Evolutionary conservation across 2,329 filamentous ascomycete species (phyloP).

Genomic region (Phialophora expanda): DNA sequence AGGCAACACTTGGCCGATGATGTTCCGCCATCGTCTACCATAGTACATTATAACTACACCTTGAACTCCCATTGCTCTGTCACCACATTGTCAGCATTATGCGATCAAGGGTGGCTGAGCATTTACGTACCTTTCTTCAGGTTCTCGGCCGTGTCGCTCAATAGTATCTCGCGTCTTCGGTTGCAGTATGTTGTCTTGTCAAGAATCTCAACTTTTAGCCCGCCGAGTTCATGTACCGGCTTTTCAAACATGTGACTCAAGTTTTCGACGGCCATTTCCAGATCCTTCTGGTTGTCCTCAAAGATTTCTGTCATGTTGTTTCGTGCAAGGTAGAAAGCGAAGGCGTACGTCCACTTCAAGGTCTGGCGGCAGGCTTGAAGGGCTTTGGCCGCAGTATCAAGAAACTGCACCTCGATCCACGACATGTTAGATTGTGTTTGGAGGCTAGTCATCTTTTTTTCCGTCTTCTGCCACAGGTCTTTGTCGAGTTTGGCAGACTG

Average conservation of each 20-base stretch:
- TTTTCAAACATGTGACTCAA: slow-evolving; percentile 99
- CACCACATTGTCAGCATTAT: slow-evolving; percentile 8
- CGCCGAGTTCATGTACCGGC: slow-evolving; percentile 81
- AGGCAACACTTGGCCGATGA: background rate
- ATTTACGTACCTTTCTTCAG: slow-evolving; percentile 76
- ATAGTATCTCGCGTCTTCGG: slow-evolving; percentile 83
- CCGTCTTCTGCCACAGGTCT: slow-evolving; percentile 93
- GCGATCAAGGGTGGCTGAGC: background rate
- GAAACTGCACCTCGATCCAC: slow-evolving; percentile 98
- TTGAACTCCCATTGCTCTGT: slow-evolving; percentile 55
- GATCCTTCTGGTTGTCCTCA: slow-evolving; percentile 96
- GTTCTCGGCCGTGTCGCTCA: slow-evolving; percentile 92
- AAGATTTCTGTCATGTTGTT: slow-evolving; percentile 98
- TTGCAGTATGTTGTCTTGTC: slow-evolving; percentile 98
- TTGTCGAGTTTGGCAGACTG: slow-evolving; percentile 96
- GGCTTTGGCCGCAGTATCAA: slow-evolving; percentile 89
- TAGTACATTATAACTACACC: slow-evolving; percentile 46
- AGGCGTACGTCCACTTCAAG: slow-evolving; percentile 98
- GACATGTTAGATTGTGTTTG: slow-evolving; percentile 94
- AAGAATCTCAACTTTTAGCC: slow-evolving; percentile 95
- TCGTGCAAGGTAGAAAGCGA: slow-evolving; percentile 93
- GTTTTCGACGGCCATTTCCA: slow-evolving; percentile 96
- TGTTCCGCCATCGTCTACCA: slow-evolving; percentile 8
- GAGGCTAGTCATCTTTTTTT: slow-evolving; percentile 98
- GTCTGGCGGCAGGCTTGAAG: slow-evolving; percentile 97